phyloP scores from a whole-genome alignment of 176 grass and related monocot species.

The Ensete glaucum region DNA sequence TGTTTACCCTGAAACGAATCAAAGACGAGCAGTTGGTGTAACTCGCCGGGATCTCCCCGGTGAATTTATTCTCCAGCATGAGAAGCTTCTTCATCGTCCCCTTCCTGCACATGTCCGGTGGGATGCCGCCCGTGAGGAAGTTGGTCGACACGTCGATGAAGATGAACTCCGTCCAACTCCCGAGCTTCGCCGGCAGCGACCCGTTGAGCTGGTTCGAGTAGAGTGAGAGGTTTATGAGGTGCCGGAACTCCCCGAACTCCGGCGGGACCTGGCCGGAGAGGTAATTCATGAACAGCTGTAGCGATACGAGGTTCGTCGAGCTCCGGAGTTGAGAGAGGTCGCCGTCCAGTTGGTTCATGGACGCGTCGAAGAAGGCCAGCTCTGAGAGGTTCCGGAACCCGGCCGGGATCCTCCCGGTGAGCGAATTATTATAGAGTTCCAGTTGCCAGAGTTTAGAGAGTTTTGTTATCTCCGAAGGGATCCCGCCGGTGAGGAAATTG shows the following conservation, averaged over 20 bases:
- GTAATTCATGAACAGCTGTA: slow-evolving; percentile 64
- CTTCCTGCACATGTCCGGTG: slow-evolving; percentile 46
- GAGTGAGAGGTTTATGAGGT: slow-evolving; percentile 48
- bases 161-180: slow-evolving; percentile 49
- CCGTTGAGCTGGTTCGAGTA: slow-evolving; percentile 70
- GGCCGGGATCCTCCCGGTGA: slow-evolving; percentile 48
- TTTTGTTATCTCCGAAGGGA: slow-evolving; percentile 45
- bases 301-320: slow-evolving; percentile 41
- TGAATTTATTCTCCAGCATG: slow-evolving; percentile 69
- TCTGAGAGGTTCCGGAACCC: slow-evolving; percentile 41
- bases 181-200: slow-evolving; percentile 52
- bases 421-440: slow-evolving; percentile 66
- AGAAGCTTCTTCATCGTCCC: slow-evolving; percentile 45
- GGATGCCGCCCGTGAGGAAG: slow-evolving; percentile 48
- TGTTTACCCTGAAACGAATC: slow-evolving; percentile 60
- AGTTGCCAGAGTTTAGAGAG: slow-evolving; percentile 50
- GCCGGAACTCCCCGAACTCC: slow-evolving; percentile 36
- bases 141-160: slow-evolving; percentile 83
- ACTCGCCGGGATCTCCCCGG: slow-evolving; percentile 47
- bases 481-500: slow-evolving; percentile 40
- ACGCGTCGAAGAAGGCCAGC: slow-evolving; percentile 55
- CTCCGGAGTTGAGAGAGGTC: slow-evolving; percentile 32
- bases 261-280: slow-evolving; percentile 51
- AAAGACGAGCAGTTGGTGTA: slow-evolving; percentile 49
- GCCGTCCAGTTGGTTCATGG: slow-evolving; percentile 51